These are phyloP conservation scores for Coemansia erecta DNA, from an alignment of 192 early-diverging fungal genomes.

Conservation along the genomic window DNA sequence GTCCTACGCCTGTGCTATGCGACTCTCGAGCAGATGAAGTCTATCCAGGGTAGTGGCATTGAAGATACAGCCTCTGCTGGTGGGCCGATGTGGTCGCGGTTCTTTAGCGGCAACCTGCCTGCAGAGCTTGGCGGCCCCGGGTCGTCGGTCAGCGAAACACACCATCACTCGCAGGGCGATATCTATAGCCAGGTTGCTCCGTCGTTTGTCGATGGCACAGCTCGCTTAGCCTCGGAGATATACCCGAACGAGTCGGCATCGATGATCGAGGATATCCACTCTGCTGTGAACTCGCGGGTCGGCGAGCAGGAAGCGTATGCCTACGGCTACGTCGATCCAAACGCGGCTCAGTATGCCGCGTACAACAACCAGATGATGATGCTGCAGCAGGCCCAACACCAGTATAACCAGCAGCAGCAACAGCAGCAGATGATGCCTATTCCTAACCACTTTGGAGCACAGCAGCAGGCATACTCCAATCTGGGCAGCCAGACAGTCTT, in stretches of 20 bases:
- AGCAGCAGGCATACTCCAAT: slow-evolving; percentile 49
- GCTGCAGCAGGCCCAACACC: slow-evolving; percentile 33
- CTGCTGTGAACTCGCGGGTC: slow-evolving; percentile 57
- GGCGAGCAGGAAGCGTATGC: slow-evolving; percentile 49
- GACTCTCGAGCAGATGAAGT: slow-evolving; percentile 76
- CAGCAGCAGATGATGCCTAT: slow-evolving; percentile 49
- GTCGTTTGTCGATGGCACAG: slow-evolving; percentile 46
- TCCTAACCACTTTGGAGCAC: slow-evolving; percentile 26
- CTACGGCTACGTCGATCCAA: slow-evolving; percentile 28
- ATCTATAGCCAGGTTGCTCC: slow-evolving; percentile 34
- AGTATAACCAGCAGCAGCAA: slow-evolving; percentile 31
- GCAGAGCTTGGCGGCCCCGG: slow-evolving; percentile 64
- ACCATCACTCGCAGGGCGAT: slow-evolving; percentile 36
- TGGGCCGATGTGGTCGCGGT: slow-evolving; percentile 74
- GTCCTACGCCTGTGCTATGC: slow-evolving; percentile 81
- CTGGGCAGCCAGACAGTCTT: slow-evolving; percentile 51
- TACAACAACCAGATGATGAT: slow-evolving; percentile 39
- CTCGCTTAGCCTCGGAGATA: slow-evolving; percentile 45
- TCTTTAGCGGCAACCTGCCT: slow-evolving; percentile 68
- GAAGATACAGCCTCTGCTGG: slow-evolving; percentile 23
- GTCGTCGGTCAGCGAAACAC: slow-evolving; percentile 63
- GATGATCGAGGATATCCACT: slow-evolving; percentile 55
- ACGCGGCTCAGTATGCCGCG: slow-evolving; percentile 32
- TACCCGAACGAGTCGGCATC: slow-evolving; percentile 56
- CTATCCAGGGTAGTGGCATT: slow-evolving; percentile 49